Percentiles rank a stretch among this genome's conserved stretches.
Conservation (phyloP, 805 yeast genomes). For the Ogataea dorogensis region DNA sequence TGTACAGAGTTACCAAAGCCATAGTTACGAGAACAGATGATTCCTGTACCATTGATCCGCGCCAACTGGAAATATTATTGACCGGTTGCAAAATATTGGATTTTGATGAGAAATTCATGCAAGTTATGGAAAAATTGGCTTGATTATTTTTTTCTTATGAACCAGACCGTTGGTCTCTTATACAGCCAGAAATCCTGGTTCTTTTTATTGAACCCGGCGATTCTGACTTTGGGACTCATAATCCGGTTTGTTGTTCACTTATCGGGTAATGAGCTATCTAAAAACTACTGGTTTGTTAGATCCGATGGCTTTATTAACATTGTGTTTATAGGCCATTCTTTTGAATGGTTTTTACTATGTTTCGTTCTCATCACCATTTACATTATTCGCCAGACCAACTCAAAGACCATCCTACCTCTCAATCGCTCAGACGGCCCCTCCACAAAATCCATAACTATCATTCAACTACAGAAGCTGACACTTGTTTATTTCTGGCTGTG, state of each 20-base stretch:
- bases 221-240: slow-evolving; percentile 15
- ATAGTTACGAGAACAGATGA: slow-evolving; percentile 14
- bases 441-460: neutral
- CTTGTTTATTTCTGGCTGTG: slow-evolving; percentile 23
- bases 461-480: slow-evolving; percentile 22
- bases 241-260: slow-evolving; percentile 6
- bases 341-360: slow-evolving; percentile 23
- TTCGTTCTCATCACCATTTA: slow-evolving; percentile 15
- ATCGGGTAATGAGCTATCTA: slow-evolving; percentile 3
- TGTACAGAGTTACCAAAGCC: slow-evolving; percentile 20
- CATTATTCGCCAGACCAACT: slow-evolving; percentile 7
- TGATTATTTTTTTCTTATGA: slow-evolving; percentile 1
- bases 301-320: slow-evolving; percentile 28
- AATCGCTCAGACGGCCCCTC: neutral
- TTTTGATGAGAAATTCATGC: slow-evolving; percentile 19
- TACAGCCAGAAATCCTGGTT: neutral
- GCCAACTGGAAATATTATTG: slow-evolving; percentile 20
- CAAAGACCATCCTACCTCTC: slow-evolving; percentile 7
- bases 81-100: slow-evolving; percentile 16
- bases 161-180: neutral
- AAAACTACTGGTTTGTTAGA: slow-evolving; percentile 18
- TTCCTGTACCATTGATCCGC: neutral
- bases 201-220: slow-evolving; percentile 18
- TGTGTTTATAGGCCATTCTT: slow-evolving; percentile 32
- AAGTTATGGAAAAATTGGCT: slow-evolving; percentile 6